Base-by-base conservation (phyloP, 2,329 filamentous ascomycete genomes). In the Ophiostoma pallidulum region DNA sequence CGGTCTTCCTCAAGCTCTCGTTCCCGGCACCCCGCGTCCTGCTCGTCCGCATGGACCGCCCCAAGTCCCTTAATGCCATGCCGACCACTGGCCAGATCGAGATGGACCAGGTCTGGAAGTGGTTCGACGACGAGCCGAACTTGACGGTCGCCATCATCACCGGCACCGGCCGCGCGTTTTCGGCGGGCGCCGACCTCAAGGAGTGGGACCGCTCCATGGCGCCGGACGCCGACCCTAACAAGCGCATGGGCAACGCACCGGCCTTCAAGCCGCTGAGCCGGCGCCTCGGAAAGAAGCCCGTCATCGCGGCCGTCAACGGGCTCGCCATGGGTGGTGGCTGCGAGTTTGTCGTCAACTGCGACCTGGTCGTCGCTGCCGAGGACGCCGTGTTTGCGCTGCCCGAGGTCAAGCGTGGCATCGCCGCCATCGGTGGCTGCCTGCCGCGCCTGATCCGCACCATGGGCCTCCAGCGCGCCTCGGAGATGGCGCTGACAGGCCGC, bases 331-430 rank as follows among this genome's bases (percentile, higher is more conserved):
- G 78, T 3, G 79, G 76, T 18, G 78, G 78, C 0, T 75, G 72
- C 52, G 79, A 83, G 59, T 78, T 82, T 60, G 67, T 74, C 8
- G 65, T 75, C 8, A 80, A 80, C 58, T 73, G 70, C 53, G 80
- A 84, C 61, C 67, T 83, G 26, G 71, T 80, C 4, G 61, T 82
- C 24, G 77, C 77, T 8, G 66, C 72, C 8, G 58, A 66, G 0
- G 63, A 63, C 13, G 77, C 77, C 0, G 64, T 64, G 24, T 81
- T 83, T 56, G 70, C 66, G 4, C 63, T 82, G 36, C 83, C 84
- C 1, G 85, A 89, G 64, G 81, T 81, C 4, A 79, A 76, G 53
- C 74, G 81, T 41, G 84, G 85, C 9, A 81, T 88, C 14, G 77
- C 82, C 10, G 77, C 85, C 32, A 71, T 85, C 2, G 84, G 83